Conservation (phyloP, 306 rosid species). For the Pterocarpus santalinus region DNA sequence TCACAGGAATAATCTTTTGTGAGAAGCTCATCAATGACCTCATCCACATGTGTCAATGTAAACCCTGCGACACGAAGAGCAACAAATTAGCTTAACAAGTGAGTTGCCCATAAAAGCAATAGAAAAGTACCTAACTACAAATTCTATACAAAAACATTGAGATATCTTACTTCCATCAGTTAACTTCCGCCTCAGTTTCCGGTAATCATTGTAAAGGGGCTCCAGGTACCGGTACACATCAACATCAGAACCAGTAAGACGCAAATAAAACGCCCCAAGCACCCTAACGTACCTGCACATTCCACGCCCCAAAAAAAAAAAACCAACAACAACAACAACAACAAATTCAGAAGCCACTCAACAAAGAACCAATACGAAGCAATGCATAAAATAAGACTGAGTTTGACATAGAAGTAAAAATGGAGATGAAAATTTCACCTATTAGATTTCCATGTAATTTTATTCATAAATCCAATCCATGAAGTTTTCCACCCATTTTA, state of each 20-base stretch:
- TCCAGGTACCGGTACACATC: constrained; percentile 91
- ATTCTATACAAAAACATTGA: neutral
- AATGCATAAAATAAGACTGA: too few relatives aligned
- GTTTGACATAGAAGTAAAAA: too few relatives aligned
- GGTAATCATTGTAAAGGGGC: constrained; percentile 88
- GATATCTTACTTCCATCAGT: constrained; percentile 82
- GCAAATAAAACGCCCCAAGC: constrained; percentile 94
- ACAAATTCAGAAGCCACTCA: neutral
- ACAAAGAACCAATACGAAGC: neutral
- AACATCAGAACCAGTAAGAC: constrained; percentile 86
- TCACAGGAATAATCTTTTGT: constrained; percentile 91
- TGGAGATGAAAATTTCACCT: too few relatives aligned
- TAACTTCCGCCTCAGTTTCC: constrained; percentile 75
- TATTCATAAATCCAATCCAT: too few relatives aligned
- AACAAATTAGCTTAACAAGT: constrained; percentile 18
- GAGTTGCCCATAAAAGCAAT: neutral
- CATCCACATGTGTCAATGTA: constrained; percentile 90
- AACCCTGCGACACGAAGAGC: constrained; percentile 61
- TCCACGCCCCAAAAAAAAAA: neutral
- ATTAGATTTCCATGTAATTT: too few relatives aligned
- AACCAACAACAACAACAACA: neutral
- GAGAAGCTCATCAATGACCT: constrained; percentile 95
- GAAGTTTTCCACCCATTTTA: too few relatives aligned
- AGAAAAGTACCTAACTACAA: neutral
- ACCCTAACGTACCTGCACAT: constrained; percentile 79